Evolutionary conservation across 345 rosid species (phyloP).

Genomic region (Garcia nutans): DNA sequence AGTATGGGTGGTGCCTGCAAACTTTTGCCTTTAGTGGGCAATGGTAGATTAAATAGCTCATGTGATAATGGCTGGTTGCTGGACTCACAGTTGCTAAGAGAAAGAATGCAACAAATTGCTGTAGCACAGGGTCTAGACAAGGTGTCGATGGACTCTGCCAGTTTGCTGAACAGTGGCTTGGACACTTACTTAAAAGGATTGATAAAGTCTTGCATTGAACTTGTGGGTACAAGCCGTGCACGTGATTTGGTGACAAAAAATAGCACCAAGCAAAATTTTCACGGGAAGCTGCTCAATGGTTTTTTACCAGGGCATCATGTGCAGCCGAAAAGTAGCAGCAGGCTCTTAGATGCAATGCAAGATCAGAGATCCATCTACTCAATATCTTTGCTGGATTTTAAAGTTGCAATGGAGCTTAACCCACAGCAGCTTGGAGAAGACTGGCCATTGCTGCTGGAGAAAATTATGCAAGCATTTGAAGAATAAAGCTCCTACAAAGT

Average conservation of each 20-base stretch:
- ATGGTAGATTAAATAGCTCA: slow-evolving; percentile 21
- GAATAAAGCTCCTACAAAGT: slow-evolving; percentile 21
- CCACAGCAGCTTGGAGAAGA: slow-evolving; percentile 53
- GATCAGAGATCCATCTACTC: slow-evolving; percentile 19
- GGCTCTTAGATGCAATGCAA: slow-evolving; percentile 20
- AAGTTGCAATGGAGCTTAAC: slow-evolving; percentile 44
- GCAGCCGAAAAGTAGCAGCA: slow-evolving; percentile 14
- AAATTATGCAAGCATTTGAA: slow-evolving; percentile 27
- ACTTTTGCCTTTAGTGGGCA: slow-evolving; percentile 15
- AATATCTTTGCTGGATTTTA: slow-evolving; percentile 38
- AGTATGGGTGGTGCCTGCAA: slow-evolving; percentile 31
- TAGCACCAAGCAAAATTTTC: slow-evolving; percentile 24
- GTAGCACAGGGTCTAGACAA: slow-evolving; percentile 42
- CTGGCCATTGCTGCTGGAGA: slow-evolving; percentile 53
- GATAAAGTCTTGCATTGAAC: slow-evolving; percentile 44
- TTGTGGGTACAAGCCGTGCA: slow-evolving; percentile 29
- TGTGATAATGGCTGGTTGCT: slow-evolving; percentile 37
- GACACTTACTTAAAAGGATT: slow-evolving; percentile 43
- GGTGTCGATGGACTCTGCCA: slow-evolving; percentile 45
- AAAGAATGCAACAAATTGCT: slow-evolving; percentile 44
- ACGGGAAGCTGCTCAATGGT: slow-evolving; percentile 31
- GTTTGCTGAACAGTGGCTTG: slow-evolving; percentile 36
- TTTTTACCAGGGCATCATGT: slow-evolving; percentile 29
- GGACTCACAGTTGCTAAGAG: slow-evolving; percentile 34
- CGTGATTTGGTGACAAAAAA: slow-evolving; percentile 20